phyloP scores from a whole-genome alignment of 1,284 basidiomycete species.

The Apiotrichum gracile region DNA sequence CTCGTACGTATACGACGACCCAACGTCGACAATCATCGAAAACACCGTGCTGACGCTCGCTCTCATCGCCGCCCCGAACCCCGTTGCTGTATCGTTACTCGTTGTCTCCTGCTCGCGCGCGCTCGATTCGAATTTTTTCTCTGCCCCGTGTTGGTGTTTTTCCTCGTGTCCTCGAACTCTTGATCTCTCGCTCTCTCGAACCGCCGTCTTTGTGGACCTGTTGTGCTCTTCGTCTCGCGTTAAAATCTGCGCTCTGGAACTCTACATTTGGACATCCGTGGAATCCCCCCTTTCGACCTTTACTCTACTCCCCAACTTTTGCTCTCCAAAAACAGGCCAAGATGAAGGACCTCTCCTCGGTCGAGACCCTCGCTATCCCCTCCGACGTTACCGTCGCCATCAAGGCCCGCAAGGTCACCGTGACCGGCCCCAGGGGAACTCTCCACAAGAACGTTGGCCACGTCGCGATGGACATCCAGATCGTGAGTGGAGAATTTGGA shows the following conservation, averaged over 20 bases:
- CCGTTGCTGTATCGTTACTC: not conserved
- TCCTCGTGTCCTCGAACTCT: too few relatives aligned
- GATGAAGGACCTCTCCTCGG: conserved; percentile 50
- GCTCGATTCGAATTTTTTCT: too few relatives aligned
- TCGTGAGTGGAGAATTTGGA: conserved; percentile 52
- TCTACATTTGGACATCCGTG: not conserved
- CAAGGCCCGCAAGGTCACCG: conserved; percentile 83
- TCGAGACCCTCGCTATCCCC: conserved; percentile 85
- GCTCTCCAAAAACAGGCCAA: conserved; percentile 22
- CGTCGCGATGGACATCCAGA: conserved; percentile 92
- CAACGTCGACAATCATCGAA: not conserved
- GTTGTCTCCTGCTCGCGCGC: not conserved
- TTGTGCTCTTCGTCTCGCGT: too few relatives aligned
- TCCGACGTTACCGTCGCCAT: conserved; percentile 74
- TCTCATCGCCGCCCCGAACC: not conserved
- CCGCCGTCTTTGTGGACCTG: too few relatives aligned
- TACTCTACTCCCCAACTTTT: not conserved
- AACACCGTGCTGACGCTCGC: not conserved
- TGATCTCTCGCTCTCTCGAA: too few relatives aligned
- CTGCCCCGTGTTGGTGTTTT: too few relatives aligned
- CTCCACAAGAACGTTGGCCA: conserved; percentile 88
- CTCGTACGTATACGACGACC: conserved; percentile 2
- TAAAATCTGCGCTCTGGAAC: too few relatives aligned
- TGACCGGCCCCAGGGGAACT: conserved; percentile 82
- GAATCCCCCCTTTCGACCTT: not conserved